Evolutionary conservation across 345 rosid genomes (phyloP).

Genomic region (Euphorbia peplus): DNA sequence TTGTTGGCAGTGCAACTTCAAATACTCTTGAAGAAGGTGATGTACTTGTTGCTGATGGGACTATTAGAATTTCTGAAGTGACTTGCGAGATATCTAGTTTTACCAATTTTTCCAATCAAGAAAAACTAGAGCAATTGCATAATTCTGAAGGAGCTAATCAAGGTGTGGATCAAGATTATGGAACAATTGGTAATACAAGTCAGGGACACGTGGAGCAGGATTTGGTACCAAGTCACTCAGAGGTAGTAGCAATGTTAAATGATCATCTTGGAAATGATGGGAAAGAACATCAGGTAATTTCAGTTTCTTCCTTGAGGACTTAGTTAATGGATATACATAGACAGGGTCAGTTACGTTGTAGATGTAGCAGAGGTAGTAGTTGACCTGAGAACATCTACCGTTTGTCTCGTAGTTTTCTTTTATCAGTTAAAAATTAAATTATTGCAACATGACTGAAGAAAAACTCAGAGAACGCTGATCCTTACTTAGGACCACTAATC

Average conservation of each 20-base stretch:
- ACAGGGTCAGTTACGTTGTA: too few relatives aligned
- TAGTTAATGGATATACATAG: too few relatives aligned
- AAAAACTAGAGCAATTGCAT: conserved; percentile 26
- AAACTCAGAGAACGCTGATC: too few relatives aligned
- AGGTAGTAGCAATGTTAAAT: conserved; percentile 14
- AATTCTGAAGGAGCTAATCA: conserved; percentile 27
- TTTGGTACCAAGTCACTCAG: not conserved
- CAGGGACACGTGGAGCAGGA: conserved; percentile 6
- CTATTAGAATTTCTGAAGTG: conserved; percentile 45
- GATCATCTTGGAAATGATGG: conserved; percentile 21
- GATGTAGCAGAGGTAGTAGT: too few relatives aligned
- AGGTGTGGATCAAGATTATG: conserved; percentile 15
- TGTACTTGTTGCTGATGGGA: conserved; percentile 37
- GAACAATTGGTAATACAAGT: conserved; percentile 16
- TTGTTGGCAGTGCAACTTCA: conserved; percentile 33
- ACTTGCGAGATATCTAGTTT: conserved; percentile 32
- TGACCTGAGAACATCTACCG: too few relatives aligned
- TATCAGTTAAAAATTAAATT: too few relatives aligned
- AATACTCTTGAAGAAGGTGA: conserved; percentile 34
- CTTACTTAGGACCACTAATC: too few relatives aligned
- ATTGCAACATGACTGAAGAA: too few relatives aligned
- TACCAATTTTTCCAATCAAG: conserved; percentile 31
- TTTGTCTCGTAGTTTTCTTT: too few relatives aligned
- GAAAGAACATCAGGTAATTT: conserved; percentile 26
- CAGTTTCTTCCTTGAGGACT: too few relatives aligned